Conservation (phyloP, 2,329 filamentous ascomycete genomes). For the Rhytidhysteron rufulum region DNA sequence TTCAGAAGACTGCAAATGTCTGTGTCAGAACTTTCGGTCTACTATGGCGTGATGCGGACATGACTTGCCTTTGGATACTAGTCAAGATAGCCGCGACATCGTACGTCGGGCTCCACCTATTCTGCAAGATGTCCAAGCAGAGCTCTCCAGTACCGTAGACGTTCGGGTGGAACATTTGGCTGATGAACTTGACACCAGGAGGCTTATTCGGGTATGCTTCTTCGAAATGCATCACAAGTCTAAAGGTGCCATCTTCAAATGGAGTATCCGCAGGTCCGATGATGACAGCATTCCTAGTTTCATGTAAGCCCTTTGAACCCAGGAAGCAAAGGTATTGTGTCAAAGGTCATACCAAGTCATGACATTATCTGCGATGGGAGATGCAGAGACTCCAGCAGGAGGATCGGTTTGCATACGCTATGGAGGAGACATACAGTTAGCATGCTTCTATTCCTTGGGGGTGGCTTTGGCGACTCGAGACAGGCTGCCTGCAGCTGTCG, state of each 20-base stretch:
- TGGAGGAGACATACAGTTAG: slow-evolving; percentile 7
- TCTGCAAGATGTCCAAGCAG: slow-evolving; percentile 94
- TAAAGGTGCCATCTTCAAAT: slow-evolving; percentile 96
- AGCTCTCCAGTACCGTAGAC: slow-evolving; percentile 96
- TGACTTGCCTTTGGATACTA: slow-evolving; percentile 83
- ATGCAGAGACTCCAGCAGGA: slow-evolving; percentile 92
- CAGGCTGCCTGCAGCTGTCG: background rate
- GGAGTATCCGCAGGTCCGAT: slow-evolving; percentile 96
- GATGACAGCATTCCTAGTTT: slow-evolving; percentile 88
- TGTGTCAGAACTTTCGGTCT: no score
- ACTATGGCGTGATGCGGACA: no score
- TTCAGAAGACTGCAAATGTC: slow-evolving; percentile 78
- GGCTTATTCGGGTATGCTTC: slow-evolving; percentile 99
- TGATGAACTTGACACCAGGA: slow-evolving; percentile 96
- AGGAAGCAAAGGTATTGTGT: background rate
- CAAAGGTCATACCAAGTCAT: slow-evolving; percentile 86
- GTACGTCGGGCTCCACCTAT: slow-evolving; percentile 97
- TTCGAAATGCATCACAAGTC: slow-evolving; percentile 98
- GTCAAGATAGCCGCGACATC: slow-evolving; percentile 96
- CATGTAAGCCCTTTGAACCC: slow-evolving; percentile 29
- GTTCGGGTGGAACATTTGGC: slow-evolving; percentile 98
- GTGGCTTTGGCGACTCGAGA: no score
- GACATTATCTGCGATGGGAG: slow-evolving; percentile 91
- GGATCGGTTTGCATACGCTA: slow-evolving; percentile 99
- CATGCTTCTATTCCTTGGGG: background rate